Evolutionary conservation across 129 eudicot genomes (phyloP).

Genomic region (Deinandra increscens): DNA sequence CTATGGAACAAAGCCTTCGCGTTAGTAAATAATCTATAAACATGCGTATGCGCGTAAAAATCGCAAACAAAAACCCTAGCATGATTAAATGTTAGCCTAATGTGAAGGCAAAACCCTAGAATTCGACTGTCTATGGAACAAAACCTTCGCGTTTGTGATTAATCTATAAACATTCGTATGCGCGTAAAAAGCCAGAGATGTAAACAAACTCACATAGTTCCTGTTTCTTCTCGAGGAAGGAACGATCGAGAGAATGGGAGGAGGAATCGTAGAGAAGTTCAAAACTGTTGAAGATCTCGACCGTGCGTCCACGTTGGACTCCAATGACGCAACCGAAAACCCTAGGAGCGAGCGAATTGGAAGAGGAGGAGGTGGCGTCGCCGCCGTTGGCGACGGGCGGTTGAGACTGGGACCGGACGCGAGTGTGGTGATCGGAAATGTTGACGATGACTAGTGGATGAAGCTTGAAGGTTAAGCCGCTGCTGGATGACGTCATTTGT

Average conservation of each 20-base stretch:
- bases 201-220: conserved; percentile 79
- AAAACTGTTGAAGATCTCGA: conserved; percentile 96
- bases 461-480: conserved; percentile 93
- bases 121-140: neutral
- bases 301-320: conserved; percentile 86
- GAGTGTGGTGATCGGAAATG: conserved; percentile 89
- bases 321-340: conserved; percentile 94
- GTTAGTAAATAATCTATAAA: neutral
- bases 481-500: conserved; percentile 78
- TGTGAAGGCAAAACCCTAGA: conserved; percentile 20
- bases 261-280: conserved; percentile 69
- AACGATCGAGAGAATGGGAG: conserved; percentile 72
- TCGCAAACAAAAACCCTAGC: conserved; percentile 10
- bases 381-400: conserved; percentile 39
- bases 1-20: neutral
- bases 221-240: conserved; percentile 84
- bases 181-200: neutral
- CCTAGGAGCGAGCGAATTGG: conserved; percentile 36
- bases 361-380: conserved; percentile 32
- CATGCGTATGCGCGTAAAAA: neutral
- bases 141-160: neutral
- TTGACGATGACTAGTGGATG: conserved; percentile 90
- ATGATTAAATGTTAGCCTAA: neutral
- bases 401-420: conserved; percentile 73
- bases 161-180: neutral